Evolutionary conservation across 2,329 filamentous ascomycete species (phyloP), one percentile per base, ranked within the genome.

Genomic region (Cadophora malorum): DNA sequence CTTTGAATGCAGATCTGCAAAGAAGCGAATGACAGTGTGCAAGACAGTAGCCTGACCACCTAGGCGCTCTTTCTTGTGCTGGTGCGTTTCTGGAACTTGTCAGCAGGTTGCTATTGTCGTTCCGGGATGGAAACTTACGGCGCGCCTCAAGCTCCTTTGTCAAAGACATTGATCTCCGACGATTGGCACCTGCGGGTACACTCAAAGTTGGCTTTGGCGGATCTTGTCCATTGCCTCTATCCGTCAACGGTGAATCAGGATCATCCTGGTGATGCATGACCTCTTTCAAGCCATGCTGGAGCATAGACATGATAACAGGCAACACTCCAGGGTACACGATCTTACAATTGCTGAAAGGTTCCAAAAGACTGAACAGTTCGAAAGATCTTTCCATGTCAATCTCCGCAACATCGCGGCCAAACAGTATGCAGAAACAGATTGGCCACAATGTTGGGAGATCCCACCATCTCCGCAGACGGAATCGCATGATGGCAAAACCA

Each of bases 381-480:
- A 97, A 91, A 31, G 89, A 84, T 71, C 87, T 85, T 63, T 92
- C 88, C 73, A 94, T 87, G 74, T 94, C 87, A 73, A 94, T 86
- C 60, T 87, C 87, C 1, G 89, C 89, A 56, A 96, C 87, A 75
- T 97, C 94, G 52, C 89, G 85, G 0, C 92, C 94, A 76, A 99
- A 97, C 2, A 99, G 80, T 25, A 98, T 91, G 64, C 92, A 90
- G 79, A 99, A 92, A 76, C 92, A 94, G 53, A 96, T 90, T 0
- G 91, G 89, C 96, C 96, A 98, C 31, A 98, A 80, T 0, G 89
- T 88, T 2, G 94, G 88, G 19, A 94, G 86, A 75, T 92, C 90
- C 95, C 96, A 99, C 89, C 94, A 97, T 74, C 90, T 85, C 76
- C 90, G 93, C 4, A 99, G 81, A 38, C 93, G 88, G 74, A 91